A percentile compares a stretch with the other conserved stretches of the same genome.
These are phyloP conservation scores for Solanum boliviense DNA, from an alignment of 257 asterid species.

Conservation along the genomic window DNA sequence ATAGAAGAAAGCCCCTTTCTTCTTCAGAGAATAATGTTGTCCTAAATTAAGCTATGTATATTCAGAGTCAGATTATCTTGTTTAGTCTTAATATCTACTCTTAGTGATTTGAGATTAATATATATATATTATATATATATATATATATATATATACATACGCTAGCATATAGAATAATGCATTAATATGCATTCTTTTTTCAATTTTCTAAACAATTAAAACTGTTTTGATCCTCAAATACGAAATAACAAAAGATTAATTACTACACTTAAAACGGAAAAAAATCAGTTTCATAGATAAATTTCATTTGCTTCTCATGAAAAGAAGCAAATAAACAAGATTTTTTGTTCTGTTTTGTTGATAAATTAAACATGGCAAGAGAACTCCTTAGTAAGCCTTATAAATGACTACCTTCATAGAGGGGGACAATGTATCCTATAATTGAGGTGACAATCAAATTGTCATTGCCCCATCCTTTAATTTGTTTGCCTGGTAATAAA, in stretches of 20 bases:
- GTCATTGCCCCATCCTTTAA: background rate
- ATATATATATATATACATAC: no score
- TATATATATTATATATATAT: no score
- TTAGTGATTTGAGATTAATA: background rate
- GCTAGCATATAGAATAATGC: background rate
- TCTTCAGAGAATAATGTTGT: no score
- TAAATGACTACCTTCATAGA: background rate
- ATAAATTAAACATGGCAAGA: background rate
- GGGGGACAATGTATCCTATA: no score
- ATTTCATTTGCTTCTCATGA: background rate
- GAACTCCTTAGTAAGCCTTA: background rate
- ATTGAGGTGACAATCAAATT: background rate
- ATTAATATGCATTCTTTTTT: background rate
- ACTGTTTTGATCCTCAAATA: background rate
- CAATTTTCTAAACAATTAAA: background rate
- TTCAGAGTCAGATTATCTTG: background rate
- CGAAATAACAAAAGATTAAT: background rate
- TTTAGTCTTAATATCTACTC: background rate
- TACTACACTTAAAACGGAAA: no score
- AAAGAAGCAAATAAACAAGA: background rate
- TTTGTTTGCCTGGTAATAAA: background rate
- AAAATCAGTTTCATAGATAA: background rate
- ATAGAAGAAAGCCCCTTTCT: no score
- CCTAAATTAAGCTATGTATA: background rate
- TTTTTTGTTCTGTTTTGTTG: no score